Percentiles rank a stretch among this genome's conserved stretches.
Conservation (phyloP, 2,329 filamentous ascomycete genomes). For the Coniochaeta sp. region DNA sequence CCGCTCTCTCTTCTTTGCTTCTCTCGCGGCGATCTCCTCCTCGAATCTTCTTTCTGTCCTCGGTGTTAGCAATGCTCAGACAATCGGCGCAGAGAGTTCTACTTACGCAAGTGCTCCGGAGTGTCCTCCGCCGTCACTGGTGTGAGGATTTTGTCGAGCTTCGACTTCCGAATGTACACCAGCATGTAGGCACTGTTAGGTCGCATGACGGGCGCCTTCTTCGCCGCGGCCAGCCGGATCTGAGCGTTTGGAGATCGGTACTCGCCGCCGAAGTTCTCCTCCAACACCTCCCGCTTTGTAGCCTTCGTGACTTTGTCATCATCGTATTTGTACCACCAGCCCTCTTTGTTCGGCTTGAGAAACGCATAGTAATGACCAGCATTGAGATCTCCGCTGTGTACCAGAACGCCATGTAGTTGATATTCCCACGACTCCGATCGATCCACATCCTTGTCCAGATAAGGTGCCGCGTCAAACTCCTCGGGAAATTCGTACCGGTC, state of each 20-base stretch:
- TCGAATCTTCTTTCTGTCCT: conserved; percentile 60
- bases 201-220: conserved; percentile 52
- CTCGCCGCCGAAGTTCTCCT: conserved; percentile 95
- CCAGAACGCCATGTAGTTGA: conserved; percentile 87
- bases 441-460: conserved; percentile 79
- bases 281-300: conserved; percentile 81
- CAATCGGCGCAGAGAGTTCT: not conserved
- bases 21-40: conserved; percentile 71
- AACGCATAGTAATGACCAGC: conserved; percentile 98
- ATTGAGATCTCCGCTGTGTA: conserved; percentile 94
- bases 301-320: conserved; percentile 96
- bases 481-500: conserved; percentile 88
- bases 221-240: conserved; percentile 39
- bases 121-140: conserved; percentile 71
- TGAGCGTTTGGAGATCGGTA: conserved; percentile 49
- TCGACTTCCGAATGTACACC: conserved; percentile 88
- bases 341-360: conserved; percentile 86
- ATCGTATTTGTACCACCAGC: conserved; percentile 94
- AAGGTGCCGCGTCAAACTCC: conserved; percentile 75
- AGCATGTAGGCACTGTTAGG: conserved; percentile 95
- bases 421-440: conserved; percentile 86
- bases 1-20: conserved; percentile 76
- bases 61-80: conserved; percentile 6
- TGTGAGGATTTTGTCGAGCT: conserved; percentile 74
- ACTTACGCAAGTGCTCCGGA: conserved; percentile 70